Evolutionary conservation across 1,284 basidiomycete genomes (phyloP).

Genomic region (Rhodotorula sp.): DNA sequence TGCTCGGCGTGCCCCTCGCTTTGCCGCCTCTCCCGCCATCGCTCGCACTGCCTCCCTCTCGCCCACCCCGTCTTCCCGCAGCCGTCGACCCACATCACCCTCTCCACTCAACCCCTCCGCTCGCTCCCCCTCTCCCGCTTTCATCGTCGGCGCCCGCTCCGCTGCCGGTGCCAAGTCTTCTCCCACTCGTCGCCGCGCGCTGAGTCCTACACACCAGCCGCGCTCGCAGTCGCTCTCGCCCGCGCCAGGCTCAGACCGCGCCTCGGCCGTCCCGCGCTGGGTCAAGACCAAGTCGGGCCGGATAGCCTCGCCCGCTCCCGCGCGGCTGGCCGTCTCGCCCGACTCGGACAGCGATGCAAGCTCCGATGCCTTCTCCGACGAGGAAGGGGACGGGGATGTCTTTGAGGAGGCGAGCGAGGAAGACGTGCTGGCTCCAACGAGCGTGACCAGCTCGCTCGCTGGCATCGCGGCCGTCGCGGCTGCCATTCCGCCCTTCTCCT

Average conservation of each 20-base stretch:
- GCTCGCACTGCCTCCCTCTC: neutral
- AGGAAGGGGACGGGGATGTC: neutral
- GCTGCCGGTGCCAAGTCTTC: neutral
- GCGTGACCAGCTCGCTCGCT: neutral
- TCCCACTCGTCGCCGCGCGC: neutral
- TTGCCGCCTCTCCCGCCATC: neutral
- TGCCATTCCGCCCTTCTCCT: neutral
- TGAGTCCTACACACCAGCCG: neutral
- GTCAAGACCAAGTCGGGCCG: conserved; percentile 1
- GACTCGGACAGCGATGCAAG: neutral
- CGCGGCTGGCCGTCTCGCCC: neutral
- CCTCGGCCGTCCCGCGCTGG: neutral
- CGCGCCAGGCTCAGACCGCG: neutral
- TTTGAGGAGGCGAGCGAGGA: neutral
- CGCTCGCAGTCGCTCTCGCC: conserved; percentile 1
- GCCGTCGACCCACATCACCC: conserved; percentile 13
- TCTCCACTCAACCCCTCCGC: neutral
- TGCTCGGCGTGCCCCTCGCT: neutral
- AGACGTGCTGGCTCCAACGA: neutral
- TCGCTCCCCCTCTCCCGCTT: conserved; percentile 5
- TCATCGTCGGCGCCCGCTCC: conserved; percentile 2
- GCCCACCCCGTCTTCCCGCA: neutral
- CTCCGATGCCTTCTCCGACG: neutral
- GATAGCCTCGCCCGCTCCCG: neutral
- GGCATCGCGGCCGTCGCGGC: conserved; percentile 6